Evolutionary conservation across 371 early-diverging fungal species (phyloP).

Genomic region (Mucor velutinosus): DNA sequence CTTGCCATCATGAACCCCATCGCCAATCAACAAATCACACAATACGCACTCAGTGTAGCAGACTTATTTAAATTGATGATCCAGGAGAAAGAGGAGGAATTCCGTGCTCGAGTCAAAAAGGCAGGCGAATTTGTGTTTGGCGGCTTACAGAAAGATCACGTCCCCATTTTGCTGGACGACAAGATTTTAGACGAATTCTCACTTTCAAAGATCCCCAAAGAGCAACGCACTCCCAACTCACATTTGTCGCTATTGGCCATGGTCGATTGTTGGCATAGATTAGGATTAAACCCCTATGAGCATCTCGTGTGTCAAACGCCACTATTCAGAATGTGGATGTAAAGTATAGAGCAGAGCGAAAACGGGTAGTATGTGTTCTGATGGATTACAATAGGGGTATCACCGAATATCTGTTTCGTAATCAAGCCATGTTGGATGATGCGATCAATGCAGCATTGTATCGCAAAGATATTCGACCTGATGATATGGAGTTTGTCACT

Average conservation of each 20-base stretch:
- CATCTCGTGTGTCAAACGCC: conserved; percentile 96
- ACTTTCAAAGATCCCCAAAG: conserved; percentile 81
- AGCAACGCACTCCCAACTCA: conserved; percentile 81
- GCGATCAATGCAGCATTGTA: conserved; percentile 83
- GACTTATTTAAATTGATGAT: conserved; percentile 95
- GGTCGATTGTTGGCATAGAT: conserved; percentile 91
- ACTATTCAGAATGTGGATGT: conserved; percentile 90
- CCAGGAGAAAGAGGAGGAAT: conserved; percentile 81
- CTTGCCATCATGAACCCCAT: conserved; percentile 93
- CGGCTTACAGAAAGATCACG: conserved; percentile 57
- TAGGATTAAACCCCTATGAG: conserved; percentile 88
- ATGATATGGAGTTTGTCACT: conserved; percentile 92
- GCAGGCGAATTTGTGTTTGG: conserved; percentile 89
- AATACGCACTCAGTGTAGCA: conserved; percentile 87
- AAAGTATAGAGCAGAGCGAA: conserved; percentile 22
- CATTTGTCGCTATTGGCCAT: conserved; percentile 92
- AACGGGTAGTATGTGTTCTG: neutral
- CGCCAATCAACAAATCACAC: conserved; percentile 83
- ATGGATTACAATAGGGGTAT: conserved; percentile 64
- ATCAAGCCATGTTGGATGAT: conserved; percentile 75
- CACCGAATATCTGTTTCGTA: conserved; percentile 88
- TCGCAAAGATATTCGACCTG: conserved; percentile 80
- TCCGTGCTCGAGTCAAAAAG: conserved; percentile 70
- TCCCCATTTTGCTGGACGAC: conserved; percentile 80
- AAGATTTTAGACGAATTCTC: conserved; percentile 84